Evolutionary conservation across 2,329 filamentous ascomycete genomes (phyloP).

Genomic region (Trichoderma afroharzianum): DNA sequence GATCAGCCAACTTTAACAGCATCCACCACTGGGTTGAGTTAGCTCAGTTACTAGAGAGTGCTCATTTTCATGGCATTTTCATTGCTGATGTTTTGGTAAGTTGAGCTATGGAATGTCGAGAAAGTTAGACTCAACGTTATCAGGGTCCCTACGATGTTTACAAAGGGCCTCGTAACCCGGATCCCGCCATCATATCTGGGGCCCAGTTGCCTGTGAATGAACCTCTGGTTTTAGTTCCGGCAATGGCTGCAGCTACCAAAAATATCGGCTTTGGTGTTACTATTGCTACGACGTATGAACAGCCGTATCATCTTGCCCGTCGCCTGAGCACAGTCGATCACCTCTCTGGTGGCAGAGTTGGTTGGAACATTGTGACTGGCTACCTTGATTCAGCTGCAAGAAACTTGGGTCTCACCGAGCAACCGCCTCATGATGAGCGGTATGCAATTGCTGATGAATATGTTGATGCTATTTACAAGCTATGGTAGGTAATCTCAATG

Average conservation of each 20-base stretch:
- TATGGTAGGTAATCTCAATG: constrained; percentile 45
- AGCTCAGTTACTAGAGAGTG: constrained; percentile 33
- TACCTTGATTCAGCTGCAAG: constrained; percentile 65
- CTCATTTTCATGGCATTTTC: constrained; percentile 63
- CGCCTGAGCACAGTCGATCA: constrained; percentile 66
- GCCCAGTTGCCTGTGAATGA: constrained; percentile 72
- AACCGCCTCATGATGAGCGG: constrained; percentile 47
- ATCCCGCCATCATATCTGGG: constrained; percentile 57
- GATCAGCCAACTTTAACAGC: constrained; percentile 58
- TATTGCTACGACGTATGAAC: constrained; percentile 64
- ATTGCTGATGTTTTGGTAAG: constrained; percentile 55
- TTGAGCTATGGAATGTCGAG: background rate
- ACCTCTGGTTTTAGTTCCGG: constrained; percentile 56
- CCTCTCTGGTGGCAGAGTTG: constrained; percentile 56
- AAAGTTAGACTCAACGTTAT: background rate
- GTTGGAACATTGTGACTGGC: constrained; percentile 58
- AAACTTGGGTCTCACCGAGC: constrained; percentile 56
- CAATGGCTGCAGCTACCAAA: constrained; percentile 65
- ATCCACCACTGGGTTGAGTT: constrained; percentile 59
- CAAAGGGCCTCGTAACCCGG: constrained; percentile 48
- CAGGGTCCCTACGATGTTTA: constrained; percentile 66
- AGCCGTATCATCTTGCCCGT: constrained; percentile 63
- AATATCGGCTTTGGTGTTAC: constrained; percentile 68
- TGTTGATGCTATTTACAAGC: constrained; percentile 55
- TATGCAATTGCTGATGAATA: constrained; percentile 61